Percentiles rank a stretch among this genome's conserved stretches.
phyloP scores from a whole-genome alignment of 331 rosid genomes.

The Spiraea crenata region DNA sequence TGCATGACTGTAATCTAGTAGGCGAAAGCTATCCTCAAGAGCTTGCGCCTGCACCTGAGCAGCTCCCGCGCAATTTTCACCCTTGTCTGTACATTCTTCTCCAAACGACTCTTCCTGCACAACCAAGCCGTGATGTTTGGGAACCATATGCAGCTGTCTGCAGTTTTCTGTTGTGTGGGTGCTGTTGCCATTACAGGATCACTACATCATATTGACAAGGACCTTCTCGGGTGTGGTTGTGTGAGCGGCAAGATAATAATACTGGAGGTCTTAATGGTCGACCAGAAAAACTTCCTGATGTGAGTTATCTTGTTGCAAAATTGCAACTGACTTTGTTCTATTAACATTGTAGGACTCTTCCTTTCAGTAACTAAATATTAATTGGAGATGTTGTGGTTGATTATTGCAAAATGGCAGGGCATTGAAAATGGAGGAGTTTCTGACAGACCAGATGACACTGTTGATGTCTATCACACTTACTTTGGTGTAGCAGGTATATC shows the following conservation, averaged over 20 bases:
- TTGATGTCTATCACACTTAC: slow-evolving; percentile 80
- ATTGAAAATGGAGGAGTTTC: slow-evolving; percentile 84
- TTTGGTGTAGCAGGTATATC: slow-evolving; percentile 76
- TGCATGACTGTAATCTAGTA: too few species aligned
- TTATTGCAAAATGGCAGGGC: slow-evolving; percentile 50
- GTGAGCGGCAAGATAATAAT: slow-evolving; percentile 81
- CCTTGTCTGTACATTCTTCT: too few species aligned
- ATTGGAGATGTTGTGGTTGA: slow-evolving; percentile 4
- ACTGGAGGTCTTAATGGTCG: slow-evolving; percentile 83
- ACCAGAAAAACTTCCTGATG: slow-evolving; percentile 86
- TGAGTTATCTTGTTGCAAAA: slow-evolving; percentile 24
- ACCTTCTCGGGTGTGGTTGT: slow-evolving; percentile 88
- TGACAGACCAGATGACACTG: slow-evolving; percentile 89
- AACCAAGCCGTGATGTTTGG: too few species aligned
- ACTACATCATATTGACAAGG: slow-evolving; percentile 68
- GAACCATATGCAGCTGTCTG: too few species aligned
- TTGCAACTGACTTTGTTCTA: slow-evolving; percentile 3
- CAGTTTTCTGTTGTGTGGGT: slow-evolving; percentile 88
- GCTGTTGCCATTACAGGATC: slow-evolving; percentile 80
- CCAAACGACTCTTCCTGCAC: too few species aligned
- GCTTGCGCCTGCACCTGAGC: too few species aligned
- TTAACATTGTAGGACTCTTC: neutral
- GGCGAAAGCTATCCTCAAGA: too few species aligned
- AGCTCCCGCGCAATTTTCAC: too few species aligned
- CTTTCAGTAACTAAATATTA: neutral